Evolutionary conservation across 2,329 filamentous ascomycete genomes (phyloP).

Genomic region (Aspergillus ochraceoroseus): DNA sequence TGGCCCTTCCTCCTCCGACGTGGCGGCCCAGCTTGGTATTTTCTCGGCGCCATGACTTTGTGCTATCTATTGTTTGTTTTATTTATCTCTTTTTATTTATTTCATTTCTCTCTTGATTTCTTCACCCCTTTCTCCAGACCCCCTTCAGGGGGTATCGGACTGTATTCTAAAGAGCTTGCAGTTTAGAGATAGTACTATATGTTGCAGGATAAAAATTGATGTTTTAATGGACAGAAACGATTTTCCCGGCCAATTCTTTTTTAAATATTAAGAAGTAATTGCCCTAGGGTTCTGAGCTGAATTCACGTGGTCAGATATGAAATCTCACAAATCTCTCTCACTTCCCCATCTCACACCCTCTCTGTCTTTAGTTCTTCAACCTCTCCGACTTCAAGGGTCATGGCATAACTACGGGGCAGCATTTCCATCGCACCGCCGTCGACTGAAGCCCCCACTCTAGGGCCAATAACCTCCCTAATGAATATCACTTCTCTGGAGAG

Average conservation of each 20-base stretch:
- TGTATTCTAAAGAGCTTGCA: slow-evolving; percentile 17
- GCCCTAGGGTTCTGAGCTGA: too few relatives aligned
- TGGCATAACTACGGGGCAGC: too few relatives aligned
- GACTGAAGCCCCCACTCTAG: too few relatives aligned
- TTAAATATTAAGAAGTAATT: too few relatives aligned
- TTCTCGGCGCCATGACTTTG: slow-evolving; percentile 31
- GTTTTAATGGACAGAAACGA: too few relatives aligned
- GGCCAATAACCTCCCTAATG: slow-evolving; percentile 5
- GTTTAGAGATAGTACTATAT: slow-evolving; percentile 2
- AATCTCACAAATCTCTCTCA: too few relatives aligned
- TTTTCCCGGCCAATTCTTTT: too few relatives aligned
- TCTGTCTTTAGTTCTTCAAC: too few relatives aligned
- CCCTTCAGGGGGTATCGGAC: slow-evolving; percentile 6
- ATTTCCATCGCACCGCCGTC: too few relatives aligned
- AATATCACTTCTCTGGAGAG: slow-evolving; percentile 4
- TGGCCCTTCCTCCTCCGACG: slow-evolving; percentile 22
- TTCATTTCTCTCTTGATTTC: slow-evolving; percentile 5
- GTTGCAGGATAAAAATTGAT: slow-evolving; percentile 11
- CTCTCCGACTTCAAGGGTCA: too few relatives aligned
- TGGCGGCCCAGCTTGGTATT: slow-evolving; percentile 30
- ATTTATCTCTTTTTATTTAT: slow-evolving; percentile 11
- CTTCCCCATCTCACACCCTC: too few relatives aligned
- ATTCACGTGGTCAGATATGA: too few relatives aligned
- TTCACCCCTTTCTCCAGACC: slow-evolving; percentile 9
- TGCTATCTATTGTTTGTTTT: slow-evolving; percentile 12